Percentiles rank a stretch among this genome's conserved stretches.
Evolutionary conservation across 2,329 filamentous ascomycete genomes (phyloP).

Genomic region (Nakataea oryzae): DNA sequence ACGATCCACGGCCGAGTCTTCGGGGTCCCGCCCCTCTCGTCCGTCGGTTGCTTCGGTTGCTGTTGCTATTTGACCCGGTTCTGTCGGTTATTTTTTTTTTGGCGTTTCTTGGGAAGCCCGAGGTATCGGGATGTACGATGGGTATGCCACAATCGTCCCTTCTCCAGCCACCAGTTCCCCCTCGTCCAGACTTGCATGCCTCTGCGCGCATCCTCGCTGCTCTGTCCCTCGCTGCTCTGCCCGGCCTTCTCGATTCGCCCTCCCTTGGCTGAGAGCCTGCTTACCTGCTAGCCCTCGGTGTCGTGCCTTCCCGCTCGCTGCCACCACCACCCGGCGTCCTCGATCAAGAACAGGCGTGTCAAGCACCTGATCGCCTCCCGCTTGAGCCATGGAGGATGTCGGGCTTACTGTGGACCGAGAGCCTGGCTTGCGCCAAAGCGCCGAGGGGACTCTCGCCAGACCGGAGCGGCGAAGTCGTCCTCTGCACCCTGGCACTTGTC

Average conservation of each 20-base stretch:
- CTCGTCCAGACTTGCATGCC: not conserved
- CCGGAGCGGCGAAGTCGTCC: not conserved
- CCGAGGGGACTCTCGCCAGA: not conserved
- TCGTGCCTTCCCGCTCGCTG: not conserved
- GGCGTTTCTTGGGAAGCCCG: not conserved
- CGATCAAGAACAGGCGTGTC: not conserved
- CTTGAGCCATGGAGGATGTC: not conserved
- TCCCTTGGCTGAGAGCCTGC: not conserved
- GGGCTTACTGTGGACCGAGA: not conserved
- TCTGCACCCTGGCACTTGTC: not conserved
- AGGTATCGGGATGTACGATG: not conserved
- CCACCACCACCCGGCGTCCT: not conserved
- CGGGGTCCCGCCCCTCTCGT: not conserved
- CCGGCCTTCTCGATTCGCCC: not conserved
- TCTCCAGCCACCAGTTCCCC: not conserved
- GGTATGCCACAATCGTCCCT: not conserved
- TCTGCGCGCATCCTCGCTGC: not conserved
- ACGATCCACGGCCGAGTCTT: not conserved
- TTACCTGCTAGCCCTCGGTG: not conserved
- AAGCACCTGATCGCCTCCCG: not conserved
- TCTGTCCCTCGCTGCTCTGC: not conserved
- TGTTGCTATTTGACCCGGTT: not conserved
- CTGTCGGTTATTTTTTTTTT: not conserved
- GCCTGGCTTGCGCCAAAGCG: not conserved
- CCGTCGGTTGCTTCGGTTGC: not conserved